Evolutionary conservation across 116 monocot genomes (phyloP).

Genomic region (Papilionanthe hybrid): DNA sequence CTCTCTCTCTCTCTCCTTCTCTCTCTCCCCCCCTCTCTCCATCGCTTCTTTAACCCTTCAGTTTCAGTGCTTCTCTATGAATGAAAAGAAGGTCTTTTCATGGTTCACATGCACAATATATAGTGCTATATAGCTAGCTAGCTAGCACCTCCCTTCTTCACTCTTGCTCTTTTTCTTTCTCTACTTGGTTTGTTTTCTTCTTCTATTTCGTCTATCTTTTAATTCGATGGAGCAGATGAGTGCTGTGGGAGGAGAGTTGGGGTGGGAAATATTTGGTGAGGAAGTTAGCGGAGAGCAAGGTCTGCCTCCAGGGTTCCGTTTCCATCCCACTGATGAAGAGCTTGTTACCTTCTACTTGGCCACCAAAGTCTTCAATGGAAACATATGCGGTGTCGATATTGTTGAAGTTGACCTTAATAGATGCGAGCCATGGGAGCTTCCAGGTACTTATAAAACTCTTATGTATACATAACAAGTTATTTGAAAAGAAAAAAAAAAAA

Average conservation of each 20-base stretch:
- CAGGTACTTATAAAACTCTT: constrained; percentile 28
- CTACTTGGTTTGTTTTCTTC: background rate
- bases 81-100: constrained; percentile 13
- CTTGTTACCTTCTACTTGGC: constrained; percentile 83
- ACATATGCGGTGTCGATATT: constrained; percentile 47
- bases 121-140: constrained; percentile 5
- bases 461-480: background rate
- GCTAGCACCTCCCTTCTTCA: background rate
- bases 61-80: constrained; percentile 31
- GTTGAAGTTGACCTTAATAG: constrained; percentile 85
- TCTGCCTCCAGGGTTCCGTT: constrained; percentile 85
- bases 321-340: constrained; percentile 95
- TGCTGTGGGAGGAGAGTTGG: constrained; percentile 28
- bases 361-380: constrained; percentile 74
- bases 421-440: constrained; percentile 95
- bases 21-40: constrained; percentile 2
- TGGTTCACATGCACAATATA: constrained; percentile 2
- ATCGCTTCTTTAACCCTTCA: constrained; percentile 12
- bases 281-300: constrained; percentile 35
- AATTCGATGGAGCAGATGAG: constrained; percentile 18
- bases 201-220: background rate
- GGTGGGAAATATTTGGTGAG: constrained; percentile 49
- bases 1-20: background rate
- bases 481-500: too few relatives aligned
- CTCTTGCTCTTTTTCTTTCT: background rate